Base-by-base conservation (phyloP, 768 basidiomycete species). In the Boletus patriciae region DNA sequence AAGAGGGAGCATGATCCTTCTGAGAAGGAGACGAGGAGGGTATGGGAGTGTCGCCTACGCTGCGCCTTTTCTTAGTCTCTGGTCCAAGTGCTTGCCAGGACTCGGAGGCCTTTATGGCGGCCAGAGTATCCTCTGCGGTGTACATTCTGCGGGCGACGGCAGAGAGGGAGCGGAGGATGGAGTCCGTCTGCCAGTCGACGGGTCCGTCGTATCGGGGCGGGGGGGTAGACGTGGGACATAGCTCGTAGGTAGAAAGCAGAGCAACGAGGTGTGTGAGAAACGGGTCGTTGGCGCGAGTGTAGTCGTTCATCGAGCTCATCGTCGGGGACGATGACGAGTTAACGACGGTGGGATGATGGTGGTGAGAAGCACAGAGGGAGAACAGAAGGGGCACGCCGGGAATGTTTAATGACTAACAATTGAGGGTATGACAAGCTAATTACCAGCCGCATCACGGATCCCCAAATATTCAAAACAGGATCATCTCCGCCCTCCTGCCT, bases 201-300 rank as follows among this genome's bases (percentile, higher is more conserved):
- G 82, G 82, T 1, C 85, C 85, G 65, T 79, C 73, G 67, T 83
- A 84, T 48, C 75, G 75, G 33, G 83, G 83, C 57, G 75, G 70
- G 40, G 83, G 80, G n/a, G 77, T 73, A 15, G 77, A 73, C 59
- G 72, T 66, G 21, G 81, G 80, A 46, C 81, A 80, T 46, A 80
- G 76, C 57, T 85, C 83, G 64, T 84, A 86, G 12, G 83, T 71
- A 18, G 85, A 84, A 29, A 86, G 73, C 9, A 85, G 69, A 23
- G 82, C 78, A 58, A 84, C 76, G 46, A 86, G 81, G 65, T 86
- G 81, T 1, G 78, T 74, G 43, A 81, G 58, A 61, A 83, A 84
- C 12, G 74, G 73, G 60, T 76, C 74, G 16, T 67, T 57, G 16
- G 60, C 58, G 23, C 54, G 63, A 34, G 27, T 43, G 41, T 61